phyloP scores from a whole-genome alignment of 2,329 filamentous ascomycete species.

The Fusarium concolor region DNA sequence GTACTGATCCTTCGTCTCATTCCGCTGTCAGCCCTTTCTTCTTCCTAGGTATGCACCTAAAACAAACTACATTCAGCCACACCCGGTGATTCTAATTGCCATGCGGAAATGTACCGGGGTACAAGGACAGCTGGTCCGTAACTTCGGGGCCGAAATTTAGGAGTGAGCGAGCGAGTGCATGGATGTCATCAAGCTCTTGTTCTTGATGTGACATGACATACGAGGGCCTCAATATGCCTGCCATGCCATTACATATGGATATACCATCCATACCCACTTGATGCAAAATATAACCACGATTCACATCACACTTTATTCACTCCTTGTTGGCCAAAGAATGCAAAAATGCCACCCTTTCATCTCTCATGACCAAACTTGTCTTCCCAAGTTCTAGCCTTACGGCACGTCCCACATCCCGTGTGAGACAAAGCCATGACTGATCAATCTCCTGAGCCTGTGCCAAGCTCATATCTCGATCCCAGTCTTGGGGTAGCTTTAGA shows the following conservation, averaged over 20 bases:
- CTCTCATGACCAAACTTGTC: constrained; percentile 8
- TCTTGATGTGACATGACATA: constrained; percentile 7
- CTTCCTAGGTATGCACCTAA: not conserved
- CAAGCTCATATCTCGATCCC: constrained; percentile 22
- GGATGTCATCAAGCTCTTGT: not conserved
- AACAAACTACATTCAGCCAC: constrained; percentile 21
- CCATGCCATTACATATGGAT: not conserved
- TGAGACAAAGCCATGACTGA: constrained; percentile 15
- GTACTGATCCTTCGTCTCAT: not conserved
- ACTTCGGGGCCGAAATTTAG: constrained; percentile 20
- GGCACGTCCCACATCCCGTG: constrained; percentile 21
- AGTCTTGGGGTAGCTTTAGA: constrained; percentile 4
- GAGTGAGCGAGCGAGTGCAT: not conserved
- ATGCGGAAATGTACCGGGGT: not conserved
- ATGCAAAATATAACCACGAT: not conserved
- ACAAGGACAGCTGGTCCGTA: not conserved
- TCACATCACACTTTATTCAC: not conserved
- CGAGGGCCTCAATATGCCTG: constrained; percentile 2
- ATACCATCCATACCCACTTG: not conserved
- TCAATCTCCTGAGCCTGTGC: constrained; percentile 14
- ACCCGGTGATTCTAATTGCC: constrained; percentile 5
- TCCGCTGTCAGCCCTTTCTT: not conserved
- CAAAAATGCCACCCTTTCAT: not conserved
- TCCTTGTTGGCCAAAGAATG: constrained; percentile 3
- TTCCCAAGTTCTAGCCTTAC: constrained; percentile 13